Base-by-base conservation (phyloP, 2,329 filamentous ascomycete species). In the Aureobasidium uvarum region DNA sequence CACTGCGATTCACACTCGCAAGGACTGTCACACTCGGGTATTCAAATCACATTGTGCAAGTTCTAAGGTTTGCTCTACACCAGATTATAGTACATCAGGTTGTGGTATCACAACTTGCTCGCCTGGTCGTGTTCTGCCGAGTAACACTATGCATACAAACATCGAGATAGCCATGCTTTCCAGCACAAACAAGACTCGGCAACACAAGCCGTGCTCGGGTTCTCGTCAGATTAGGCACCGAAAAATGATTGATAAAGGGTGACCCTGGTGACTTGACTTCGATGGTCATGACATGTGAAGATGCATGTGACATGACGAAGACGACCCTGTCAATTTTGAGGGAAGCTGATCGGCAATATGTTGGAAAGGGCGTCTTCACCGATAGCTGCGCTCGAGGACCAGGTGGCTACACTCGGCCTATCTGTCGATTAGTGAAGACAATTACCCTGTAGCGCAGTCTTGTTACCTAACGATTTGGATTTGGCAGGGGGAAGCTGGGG, bases 301-400 rank as follows among this genome's bases (percentile, higher is more conserved):
- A 38, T 20, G 50, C 50, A 54, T 54, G 50, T 54, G 50, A 54
- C 36, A 55, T 55, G 52, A 55, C 52, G 52, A 38, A 55, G 52
- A 14, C 36, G 36, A 55, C 36, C 36, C 13, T 28, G 52, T 25
- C 36, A 38, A 20, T 28, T 25, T 25, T 18, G 20, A 23, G 41
- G 10, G 25, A 36, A 16, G 7, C 20, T 41, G 36, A 41, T 18
- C 39, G 39, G 39, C 18, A 16, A 13, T 33, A 16, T 18, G n/a
- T 7, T 43, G 36, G 1, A 23, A 10, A 43, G 28, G 10, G 25
- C 16, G 23, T 36, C 16, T 46, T 58, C n/a, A 4, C 18, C 39
- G 23, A 45, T 45, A 48, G 41, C 28, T 46, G 41, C 20, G 56
- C 41, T n/a, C 39, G 23, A 31, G 38, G 23, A 45, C 7, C 25